Conservation (phyloP, 768 basidiomycete genomes). For the Gloeophyllum trabeum region DNA sequence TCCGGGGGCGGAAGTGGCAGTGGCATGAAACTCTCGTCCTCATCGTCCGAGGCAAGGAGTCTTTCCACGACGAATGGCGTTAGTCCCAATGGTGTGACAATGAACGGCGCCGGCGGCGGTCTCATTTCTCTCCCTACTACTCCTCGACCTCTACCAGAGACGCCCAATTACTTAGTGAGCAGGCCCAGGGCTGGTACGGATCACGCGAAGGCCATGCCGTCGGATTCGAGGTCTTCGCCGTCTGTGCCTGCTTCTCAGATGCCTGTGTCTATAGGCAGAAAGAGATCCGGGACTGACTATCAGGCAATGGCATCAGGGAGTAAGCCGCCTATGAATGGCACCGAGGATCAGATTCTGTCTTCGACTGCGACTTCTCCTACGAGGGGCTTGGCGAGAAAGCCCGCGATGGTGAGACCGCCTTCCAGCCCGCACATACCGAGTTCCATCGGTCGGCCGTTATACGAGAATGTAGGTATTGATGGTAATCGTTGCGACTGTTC, state of each 20-base stretch:
- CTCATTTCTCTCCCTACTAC: neutral
- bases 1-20: slow-evolving; percentile 10
- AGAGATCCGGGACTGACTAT: too few species aligned
- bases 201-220: too few species aligned
- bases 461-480: slow-evolving; percentile 43
- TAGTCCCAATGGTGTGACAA: neutral
- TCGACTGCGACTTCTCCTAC: slow-evolving; percentile 10
- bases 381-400: slow-evolving; percentile 24
- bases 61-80: neutral
- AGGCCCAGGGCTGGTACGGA: neutral
- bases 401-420: slow-evolving; percentile 27
- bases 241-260: too few species aligned
- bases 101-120: neutral
- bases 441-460: slow-evolving; percentile 31
- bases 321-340: neutral
- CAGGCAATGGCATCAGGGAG: neutral
- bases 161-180: slow-evolving; percentile 3
- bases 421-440: slow-evolving; percentile 25
- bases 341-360: slow-evolving; percentile 4
- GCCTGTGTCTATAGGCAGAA: too few species aligned
- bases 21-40: slow-evolving; percentile 1
- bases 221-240: too few species aligned
- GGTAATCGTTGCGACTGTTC: neutral
- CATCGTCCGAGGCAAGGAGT: slow-evolving; percentile 2
- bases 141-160: slow-evolving; percentile 9